A percentile compares a stretch with the other conserved stretches of the same genome.
Conservation (phyloP, 495 filamentous ascomycete species). For the Penicillium manginii region DNA sequence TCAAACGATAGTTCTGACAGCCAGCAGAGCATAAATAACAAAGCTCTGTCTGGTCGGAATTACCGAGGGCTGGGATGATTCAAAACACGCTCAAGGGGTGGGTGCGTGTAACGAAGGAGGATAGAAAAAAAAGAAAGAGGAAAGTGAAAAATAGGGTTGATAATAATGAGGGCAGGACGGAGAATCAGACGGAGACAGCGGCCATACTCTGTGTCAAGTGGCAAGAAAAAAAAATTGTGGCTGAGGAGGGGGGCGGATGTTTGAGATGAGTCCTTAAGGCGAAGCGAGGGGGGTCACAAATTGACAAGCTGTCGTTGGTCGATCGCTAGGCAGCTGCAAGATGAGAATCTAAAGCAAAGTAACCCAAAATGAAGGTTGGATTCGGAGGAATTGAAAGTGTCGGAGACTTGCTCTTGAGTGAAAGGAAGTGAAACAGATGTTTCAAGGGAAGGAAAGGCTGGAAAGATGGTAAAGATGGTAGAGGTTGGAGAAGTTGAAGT, state of each 20-base stretch:
- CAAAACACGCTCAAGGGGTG: slow-evolving; percentile 11
- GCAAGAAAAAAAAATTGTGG: slow-evolving; percentile 10
- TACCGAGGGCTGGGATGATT: slow-evolving; percentile 17
- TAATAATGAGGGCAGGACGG: background rate
- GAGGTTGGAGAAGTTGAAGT: slow-evolving; percentile 1
- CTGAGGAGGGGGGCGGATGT: slow-evolving; percentile 7
- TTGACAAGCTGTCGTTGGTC: slow-evolving; percentile 8
- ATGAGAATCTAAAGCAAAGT: slow-evolving; percentile 11
- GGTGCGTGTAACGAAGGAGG: slow-evolving; percentile 2
- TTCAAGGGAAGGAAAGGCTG: background rate
- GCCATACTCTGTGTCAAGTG: slow-evolving; percentile 7
- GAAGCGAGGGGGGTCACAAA: slow-evolving; percentile 12
- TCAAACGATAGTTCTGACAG: background rate
- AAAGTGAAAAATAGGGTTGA: background rate
- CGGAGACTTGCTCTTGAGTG: slow-evolving; percentile 12
- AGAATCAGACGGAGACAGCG: slow-evolving; percentile 15
- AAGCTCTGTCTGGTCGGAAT: background rate
- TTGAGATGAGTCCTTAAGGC: slow-evolving; percentile 1
- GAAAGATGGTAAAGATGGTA: no score
- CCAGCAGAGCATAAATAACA: slow-evolving; percentile 11
- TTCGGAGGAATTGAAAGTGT: background rate
- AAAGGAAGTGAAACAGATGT: slow-evolving; percentile 3
- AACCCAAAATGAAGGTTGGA: slow-evolving; percentile 10
- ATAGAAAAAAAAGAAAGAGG: background rate
- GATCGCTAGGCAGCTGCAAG: slow-evolving; percentile 5